A percentile compares a stretch with the other conserved stretches of the same genome.
These are phyloP conservation scores for Lentinula lateritia DNA, from an alignment of 768 basidiomycete species.

Conservation along the genomic window DNA sequence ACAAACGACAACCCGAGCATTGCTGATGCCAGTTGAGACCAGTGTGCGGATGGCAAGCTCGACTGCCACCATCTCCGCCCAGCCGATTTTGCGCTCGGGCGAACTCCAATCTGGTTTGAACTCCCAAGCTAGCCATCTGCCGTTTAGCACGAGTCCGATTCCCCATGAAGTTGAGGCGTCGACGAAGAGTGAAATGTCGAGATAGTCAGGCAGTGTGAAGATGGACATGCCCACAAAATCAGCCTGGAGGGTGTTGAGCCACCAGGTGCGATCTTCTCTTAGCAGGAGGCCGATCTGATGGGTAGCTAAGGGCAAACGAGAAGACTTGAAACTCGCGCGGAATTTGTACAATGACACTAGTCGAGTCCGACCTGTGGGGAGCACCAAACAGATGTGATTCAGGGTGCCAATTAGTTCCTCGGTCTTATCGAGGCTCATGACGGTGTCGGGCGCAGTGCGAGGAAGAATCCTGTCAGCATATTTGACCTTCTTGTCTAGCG, in stretches of 20 bases:
- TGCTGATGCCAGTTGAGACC: conserved; percentile 15
- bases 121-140: conserved; percentile 34
- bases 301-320: no score
- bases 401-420: conserved; percentile 28
- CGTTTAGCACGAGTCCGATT: conserved; percentile 30
- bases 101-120: conserved; percentile 24
- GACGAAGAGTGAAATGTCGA: conserved; percentile 31
- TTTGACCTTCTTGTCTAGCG: conserved; percentile 20
- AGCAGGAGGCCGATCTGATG: no score
- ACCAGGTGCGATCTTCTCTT: no score
- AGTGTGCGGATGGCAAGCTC: conserved; percentile 32
- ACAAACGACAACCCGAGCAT: conserved; percentile 23
- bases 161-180: no score
- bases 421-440: conserved; percentile 8
- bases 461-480: conserved; percentile 19
- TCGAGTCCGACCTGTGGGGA: no score
- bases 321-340: conserved; percentile 15
- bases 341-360: conserved; percentile 26
- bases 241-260: no score
- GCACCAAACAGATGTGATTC: conserved; percentile 29
- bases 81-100: conserved; percentile 24
- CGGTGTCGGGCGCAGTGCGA: conserved; percentile 9
- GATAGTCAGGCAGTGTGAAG: no score
- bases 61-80: conserved; percentile 40
- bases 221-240: no score